Evolutionary conservation across 148 eudicot species (phyloP).

Genomic region (Pharnaceum exiguum): DNA sequence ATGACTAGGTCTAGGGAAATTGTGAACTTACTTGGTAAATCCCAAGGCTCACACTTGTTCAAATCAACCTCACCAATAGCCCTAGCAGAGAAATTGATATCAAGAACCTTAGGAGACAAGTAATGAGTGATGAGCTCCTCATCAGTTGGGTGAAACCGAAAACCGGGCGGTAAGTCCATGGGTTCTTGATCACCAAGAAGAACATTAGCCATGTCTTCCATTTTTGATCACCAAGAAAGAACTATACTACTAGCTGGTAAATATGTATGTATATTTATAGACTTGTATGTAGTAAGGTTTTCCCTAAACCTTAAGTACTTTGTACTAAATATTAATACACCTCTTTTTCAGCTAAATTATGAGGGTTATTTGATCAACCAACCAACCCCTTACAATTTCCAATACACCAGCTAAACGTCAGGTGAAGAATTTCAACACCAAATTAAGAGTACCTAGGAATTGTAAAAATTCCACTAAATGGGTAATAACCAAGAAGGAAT

Average conservation of each 20-base stretch:
- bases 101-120: conserved; percentile 47
- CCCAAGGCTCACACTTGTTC: conserved; percentile 95
- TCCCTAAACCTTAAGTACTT: too few relatives aligned
- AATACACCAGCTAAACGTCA: conserved; percentile 5
- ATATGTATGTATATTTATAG: too few relatives aligned
- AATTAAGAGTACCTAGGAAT: conserved; percentile 15
- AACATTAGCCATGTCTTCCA: conserved; percentile 25
- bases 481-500: not conserved
- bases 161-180: conserved; percentile 77
- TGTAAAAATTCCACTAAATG: conserved; percentile 3
- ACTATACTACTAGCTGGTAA: too few relatives aligned
- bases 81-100: conserved; percentile 41
- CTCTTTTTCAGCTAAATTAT: conserved; percentile 22
- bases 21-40: conserved; percentile 63
- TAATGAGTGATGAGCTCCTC: conserved; percentile 84
- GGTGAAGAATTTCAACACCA: conserved; percentile 11
- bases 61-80: conserved; percentile 86
- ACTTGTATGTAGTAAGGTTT: too few relatives aligned
- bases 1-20: not conserved
- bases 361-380: conserved; percentile 17
- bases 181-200: conserved; percentile 17
- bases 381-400: conserved; percentile 22
- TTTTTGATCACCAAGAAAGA: too few relatives aligned
- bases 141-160: conserved; percentile 83
- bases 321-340: too few relatives aligned